Evolutionary conservation across 140 eudicot genomes (phyloP).

Genomic region (Eryngium alpinum): DNA sequence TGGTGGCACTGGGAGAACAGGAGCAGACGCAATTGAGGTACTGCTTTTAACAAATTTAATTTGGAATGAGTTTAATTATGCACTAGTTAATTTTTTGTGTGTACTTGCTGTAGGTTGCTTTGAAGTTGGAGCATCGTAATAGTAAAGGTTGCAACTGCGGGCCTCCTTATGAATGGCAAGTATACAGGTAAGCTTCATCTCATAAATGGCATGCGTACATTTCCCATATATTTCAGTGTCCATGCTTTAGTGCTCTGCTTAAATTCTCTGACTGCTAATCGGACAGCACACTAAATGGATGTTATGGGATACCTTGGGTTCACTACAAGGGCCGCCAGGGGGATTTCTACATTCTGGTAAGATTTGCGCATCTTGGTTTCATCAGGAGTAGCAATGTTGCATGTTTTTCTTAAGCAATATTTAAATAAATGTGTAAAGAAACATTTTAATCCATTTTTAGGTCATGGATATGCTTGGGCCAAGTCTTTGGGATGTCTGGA

Average conservation of each 20-base stretch:
- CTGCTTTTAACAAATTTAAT: background rate
- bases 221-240: background rate
- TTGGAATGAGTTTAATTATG: background rate
- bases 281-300: slow-evolving; percentile 72
- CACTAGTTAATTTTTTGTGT: background rate
- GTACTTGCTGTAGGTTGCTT: slow-evolving; percentile 52
- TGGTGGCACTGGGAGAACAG: slow-evolving; percentile 77
- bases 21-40: slow-evolving; percentile 97
- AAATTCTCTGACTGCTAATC: slow-evolving; percentile 5
- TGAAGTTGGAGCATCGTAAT: slow-evolving; percentile 94
- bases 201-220: background rate
- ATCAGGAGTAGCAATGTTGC: background rate
- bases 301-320: slow-evolving; percentile 90
- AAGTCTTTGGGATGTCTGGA: slow-evolving; percentile 99
- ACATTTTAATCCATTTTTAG: slow-evolving; percentile 31
- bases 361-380: slow-evolving; percentile 23
- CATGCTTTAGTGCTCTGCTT: slow-evolving; percentile 12
- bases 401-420: background rate
- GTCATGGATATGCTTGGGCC: slow-evolving; percentile 99
- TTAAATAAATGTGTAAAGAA: slow-evolving; percentile 5
- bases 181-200: slow-evolving; percentile 60
- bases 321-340: slow-evolving; percentile 98
- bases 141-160: slow-evolving; percentile 98
- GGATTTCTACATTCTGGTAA: slow-evolving; percentile 91
- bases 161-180: slow-evolving; percentile 99